Percentiles rank a stretch among this genome's conserved stretches.
Evolutionary conservation across 2,329 filamentous ascomycete species (phyloP).

Genomic region (Ophiognomonia clavigignenti-juglandacearum): DNA sequence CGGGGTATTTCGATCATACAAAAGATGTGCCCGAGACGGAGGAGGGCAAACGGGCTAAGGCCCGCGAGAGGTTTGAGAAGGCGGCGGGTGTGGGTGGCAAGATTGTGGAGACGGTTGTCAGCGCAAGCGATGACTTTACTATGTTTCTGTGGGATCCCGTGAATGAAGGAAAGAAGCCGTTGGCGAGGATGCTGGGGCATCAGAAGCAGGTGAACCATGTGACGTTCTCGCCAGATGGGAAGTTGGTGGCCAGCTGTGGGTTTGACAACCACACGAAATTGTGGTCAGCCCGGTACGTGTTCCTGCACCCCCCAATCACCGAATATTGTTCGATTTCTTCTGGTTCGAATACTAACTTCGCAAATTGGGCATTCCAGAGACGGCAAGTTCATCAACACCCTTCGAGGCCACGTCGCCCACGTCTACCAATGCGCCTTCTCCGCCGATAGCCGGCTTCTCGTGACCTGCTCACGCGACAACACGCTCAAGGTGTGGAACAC

Average conservation of each 20-base stretch:
- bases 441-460: conserved; percentile 82
- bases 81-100: conserved; percentile 72
- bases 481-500: conserved; percentile 96
- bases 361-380: no score
- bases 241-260: conserved; percentile 78
- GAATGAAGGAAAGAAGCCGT: conserved; percentile 68
- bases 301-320: conserved; percentile 15
- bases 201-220: conserved; percentile 97
- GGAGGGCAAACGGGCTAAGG: conserved; percentile 68
- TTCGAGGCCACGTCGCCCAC: conserved; percentile 82
- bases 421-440: conserved; percentile 94
- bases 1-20: conserved; percentile 81
- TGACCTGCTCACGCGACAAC: conserved; percentile 85
- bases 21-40: conserved; percentile 60
- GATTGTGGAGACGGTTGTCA: conserved; percentile 79
- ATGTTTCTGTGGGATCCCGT: conserved; percentile 93
- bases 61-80: conserved; percentile 78
- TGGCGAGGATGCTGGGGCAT: conserved; percentile 86
- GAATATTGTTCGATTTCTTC: not conserved
- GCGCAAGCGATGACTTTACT: conserved; percentile 91
- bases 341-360: conserved; percentile 3
- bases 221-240: conserved; percentile 85
- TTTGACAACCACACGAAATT: conserved; percentile 96
- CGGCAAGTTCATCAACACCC: conserved; percentile 76
- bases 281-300: conserved; percentile 67